Percentiles rank a stretch among this genome's conserved stretches.
Conservation (phyloP, 768 basidiomycete species). For the Naganishia randhawae region DNA sequence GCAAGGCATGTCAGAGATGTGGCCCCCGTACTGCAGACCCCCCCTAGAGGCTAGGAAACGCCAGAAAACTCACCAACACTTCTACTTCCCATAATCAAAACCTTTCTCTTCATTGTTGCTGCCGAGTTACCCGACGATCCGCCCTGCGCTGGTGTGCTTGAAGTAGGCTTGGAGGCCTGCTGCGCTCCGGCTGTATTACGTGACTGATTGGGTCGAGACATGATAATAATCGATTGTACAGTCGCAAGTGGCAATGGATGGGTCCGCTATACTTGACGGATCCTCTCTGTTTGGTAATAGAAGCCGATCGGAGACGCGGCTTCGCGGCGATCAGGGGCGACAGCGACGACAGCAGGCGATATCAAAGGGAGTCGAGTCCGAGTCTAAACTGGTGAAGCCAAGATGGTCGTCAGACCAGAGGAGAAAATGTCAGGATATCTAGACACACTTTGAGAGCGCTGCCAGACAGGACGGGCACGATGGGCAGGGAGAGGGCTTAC, state of each 20-base stretch:
- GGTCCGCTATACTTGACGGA: neutral
- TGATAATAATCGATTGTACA: neutral
- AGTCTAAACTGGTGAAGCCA: neutral
- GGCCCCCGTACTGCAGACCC: neutral
- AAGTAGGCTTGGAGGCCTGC: slow-evolving; percentile 6
- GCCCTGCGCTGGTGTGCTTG: slow-evolving; percentile 5
- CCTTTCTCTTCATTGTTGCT: slow-evolving; percentile 44
- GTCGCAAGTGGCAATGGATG: neutral
- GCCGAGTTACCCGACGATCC: neutral
- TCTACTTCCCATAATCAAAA: slow-evolving; percentile 50
- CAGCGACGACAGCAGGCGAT: neutral
- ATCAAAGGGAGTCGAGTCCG: neutral
- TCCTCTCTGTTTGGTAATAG: neutral
- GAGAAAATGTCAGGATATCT: neutral
- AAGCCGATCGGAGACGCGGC: neutral
- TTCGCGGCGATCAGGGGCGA: slow-evolving; percentile 1
- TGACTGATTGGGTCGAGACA: slow-evolving; percentile 22
- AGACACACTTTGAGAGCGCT: neutral
- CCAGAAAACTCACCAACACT: slow-evolving; percentile 45
- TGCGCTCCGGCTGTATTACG: slow-evolving; percentile 11
- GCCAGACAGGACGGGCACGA: neutral
- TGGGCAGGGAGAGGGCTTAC: neutral
- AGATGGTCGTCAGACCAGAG: neutral
- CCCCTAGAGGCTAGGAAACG: neutral
- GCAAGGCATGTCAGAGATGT: too few relatives aligned